Evolutionary conservation across 768 basidiomycete genomes (phyloP), one percentile per base, ranked within the genome.

Genomic region (Auriscalpium vulgare): DNA sequence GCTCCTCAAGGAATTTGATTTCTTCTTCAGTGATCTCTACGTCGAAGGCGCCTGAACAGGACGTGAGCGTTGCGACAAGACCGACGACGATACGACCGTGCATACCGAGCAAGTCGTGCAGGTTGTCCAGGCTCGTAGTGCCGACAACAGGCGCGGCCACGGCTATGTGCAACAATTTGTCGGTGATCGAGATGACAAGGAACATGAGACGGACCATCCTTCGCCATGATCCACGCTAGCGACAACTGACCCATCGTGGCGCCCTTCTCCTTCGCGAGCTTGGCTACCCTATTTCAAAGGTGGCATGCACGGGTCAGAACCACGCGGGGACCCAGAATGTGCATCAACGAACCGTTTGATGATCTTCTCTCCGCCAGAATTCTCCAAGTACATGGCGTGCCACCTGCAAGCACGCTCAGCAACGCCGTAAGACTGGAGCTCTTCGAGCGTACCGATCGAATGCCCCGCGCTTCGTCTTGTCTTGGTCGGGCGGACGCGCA

Each of bases 171-270:
- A 7, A 3, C 13, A 7, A 5, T 29, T 29, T 29, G 40, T 17
- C 11, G 40, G 40, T 43, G 40, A 43, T 43, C 40, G 40, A 13
- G 8, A 16, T 21, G 7, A 13, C 13, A 11, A 43, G 40, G 7
- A 43, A 13, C 2, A 35, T 50, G 4, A 29, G 9, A 50, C 49
- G 21, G 2, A 19, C 49, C 35, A 21, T 54, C 62, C 50, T 69
- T 68, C 17, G 54, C 49, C 13, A 55, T 35, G 11, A 64, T 54
- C 73, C 73, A 74, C 19, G 71, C 71, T 4, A 72, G 51, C 5
- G 72, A 68, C 29, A 74, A 63, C 50, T 74, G 71, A 8, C 69
- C 66, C 73, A 74, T 74, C 29, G 63, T 59, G 37, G 66, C 53
- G 0, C 66, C 67, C 47, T 62, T 64, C 59, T 69, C 65, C 59